phyloP scores from a whole-genome alignment of 2,329 filamentous ascomycete species.

The Claviceps monticola region DNA sequence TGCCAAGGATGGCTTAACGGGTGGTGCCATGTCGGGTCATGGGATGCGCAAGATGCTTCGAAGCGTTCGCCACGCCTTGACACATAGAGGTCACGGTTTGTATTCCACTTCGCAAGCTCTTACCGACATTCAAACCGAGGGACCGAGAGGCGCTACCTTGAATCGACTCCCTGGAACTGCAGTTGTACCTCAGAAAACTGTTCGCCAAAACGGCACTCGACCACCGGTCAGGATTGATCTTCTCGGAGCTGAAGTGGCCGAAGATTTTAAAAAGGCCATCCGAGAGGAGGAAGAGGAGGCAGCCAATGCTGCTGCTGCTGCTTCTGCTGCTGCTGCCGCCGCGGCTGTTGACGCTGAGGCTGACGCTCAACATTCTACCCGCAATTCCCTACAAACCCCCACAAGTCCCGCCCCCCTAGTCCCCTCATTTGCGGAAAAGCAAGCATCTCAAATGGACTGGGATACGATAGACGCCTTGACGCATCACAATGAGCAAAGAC shows the following conservation, averaged over 20 bases:
- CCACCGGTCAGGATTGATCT: conserved; percentile 62
- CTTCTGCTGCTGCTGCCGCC: conserved; percentile 12
- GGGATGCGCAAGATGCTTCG: conserved; percentile 79
- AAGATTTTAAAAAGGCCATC: conserved; percentile 66
- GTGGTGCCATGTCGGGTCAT: conserved; percentile 50
- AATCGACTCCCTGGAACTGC: conserved; percentile 47
- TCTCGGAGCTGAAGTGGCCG: conserved; percentile 62
- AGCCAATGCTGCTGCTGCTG: background rate
- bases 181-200: conserved; percentile 41
- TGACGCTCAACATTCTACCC: conserved; percentile 15
- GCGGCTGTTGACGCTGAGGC: conserved; percentile 14
- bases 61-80: conserved; percentile 70
- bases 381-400: conserved; percentile 8
- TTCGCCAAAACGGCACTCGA: conserved; percentile 28
- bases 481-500: conserved; percentile 22
- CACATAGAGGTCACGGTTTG: conserved; percentile 37
- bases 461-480: conserved; percentile 20
- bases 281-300: conserved; percentile 44
- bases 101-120: conserved; percentile 33
- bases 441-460: conserved; percentile 29
- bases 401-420: conserved; percentile 15
- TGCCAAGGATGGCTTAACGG: conserved; percentile 33
- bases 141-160: conserved; percentile 37
- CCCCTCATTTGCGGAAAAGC: conserved; percentile 25
- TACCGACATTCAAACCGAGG: conserved; percentile 33